These are phyloP conservation scores for Diaporthe ampelina DNA, from an alignment of 2,329 filamentous ascomycete species.

Conservation along the genomic window DNA sequence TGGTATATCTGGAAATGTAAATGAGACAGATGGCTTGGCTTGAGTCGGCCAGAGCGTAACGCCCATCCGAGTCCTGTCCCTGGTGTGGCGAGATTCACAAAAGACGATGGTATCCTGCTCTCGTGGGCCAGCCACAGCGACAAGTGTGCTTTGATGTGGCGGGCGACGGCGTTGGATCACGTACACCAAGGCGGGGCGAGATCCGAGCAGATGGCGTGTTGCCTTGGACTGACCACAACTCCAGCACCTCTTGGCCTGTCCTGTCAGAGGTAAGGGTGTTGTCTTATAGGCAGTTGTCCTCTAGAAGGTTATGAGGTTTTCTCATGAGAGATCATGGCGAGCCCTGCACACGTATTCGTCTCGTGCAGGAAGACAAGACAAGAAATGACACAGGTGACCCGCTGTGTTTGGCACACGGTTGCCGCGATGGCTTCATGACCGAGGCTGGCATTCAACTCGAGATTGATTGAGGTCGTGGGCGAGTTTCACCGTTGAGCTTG, in stretches of 20 bases:
- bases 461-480: not conserved
- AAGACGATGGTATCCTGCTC: not conserved
- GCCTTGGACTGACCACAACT: too few relatives aligned
- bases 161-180: conserved; percentile 1
- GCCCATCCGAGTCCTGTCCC: not conserved
- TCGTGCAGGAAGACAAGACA: not conserved
- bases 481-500: conserved; percentile 14
- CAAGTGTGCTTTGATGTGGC: conserved; percentile 13
- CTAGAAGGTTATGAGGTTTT: not conserved
- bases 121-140: not conserved
- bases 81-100: not conserved
- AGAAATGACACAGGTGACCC: conserved; percentile 9
- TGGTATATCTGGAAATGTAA: not conserved
- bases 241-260: too few relatives aligned
- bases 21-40: conserved; percentile 17
- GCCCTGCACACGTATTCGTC: conserved; percentile 4
- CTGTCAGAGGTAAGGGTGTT: too few relatives aligned
- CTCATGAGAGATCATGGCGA: not conserved
- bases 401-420: not conserved
- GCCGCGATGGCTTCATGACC: not conserved
- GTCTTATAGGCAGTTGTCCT: too few relatives aligned
- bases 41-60: not conserved
- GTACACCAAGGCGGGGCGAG: not conserved
- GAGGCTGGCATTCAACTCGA: not conserved
- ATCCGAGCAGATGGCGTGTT: not conserved